Conservation (phyloP, 768 basidiomycete species). For the Rhodotorula toruloides region DNA sequence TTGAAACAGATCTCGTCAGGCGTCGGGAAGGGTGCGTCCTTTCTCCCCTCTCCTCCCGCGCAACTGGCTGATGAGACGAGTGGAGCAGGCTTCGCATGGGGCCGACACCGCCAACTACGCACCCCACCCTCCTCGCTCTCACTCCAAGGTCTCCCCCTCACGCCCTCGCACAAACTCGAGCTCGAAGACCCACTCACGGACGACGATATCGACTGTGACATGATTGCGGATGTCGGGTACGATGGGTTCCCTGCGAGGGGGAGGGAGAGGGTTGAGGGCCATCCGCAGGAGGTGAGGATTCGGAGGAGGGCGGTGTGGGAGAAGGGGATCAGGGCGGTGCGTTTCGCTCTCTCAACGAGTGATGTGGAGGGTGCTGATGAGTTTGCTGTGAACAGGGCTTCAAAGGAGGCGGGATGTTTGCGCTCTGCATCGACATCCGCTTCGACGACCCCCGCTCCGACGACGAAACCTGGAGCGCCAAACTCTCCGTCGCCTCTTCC, state of each 20-base stretch:
- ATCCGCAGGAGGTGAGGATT: slow-evolving; percentile 18
- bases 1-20: slow-evolving; percentile 44
- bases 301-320: slow-evolving; percentile 43
- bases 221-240: slow-evolving; percentile 43
- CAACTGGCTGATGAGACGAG: background rate
- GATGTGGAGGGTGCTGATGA: too few species aligned
- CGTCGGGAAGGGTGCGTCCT: slow-evolving; percentile 36
- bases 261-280: slow-evolving; percentile 20
- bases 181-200: slow-evolving; percentile 19
- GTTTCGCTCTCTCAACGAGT: background rate
- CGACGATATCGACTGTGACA: slow-evolving; percentile 39
- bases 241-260: slow-evolving; percentile 37
- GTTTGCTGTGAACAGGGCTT: slow-evolving; percentile 26
- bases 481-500: slow-evolving; percentile 5
- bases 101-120: slow-evolving; percentile 23
- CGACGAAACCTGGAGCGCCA: background rate
- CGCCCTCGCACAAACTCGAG: slow-evolving; percentile 3
- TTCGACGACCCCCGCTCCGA: slow-evolving; percentile 20
- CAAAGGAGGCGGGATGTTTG: slow-evolving; percentile 29
- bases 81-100: slow-evolving; percentile 20
- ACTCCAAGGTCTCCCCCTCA: background rate
- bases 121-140: slow-evolving; percentile 9
- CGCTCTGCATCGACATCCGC: slow-evolving; percentile 27
- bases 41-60: too few species aligned
- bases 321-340: slow-evolving; percentile 39